Base-by-base conservation (phyloP, 2,329 filamentous ascomycete genomes). In the Chaetomium sp. region DNA sequence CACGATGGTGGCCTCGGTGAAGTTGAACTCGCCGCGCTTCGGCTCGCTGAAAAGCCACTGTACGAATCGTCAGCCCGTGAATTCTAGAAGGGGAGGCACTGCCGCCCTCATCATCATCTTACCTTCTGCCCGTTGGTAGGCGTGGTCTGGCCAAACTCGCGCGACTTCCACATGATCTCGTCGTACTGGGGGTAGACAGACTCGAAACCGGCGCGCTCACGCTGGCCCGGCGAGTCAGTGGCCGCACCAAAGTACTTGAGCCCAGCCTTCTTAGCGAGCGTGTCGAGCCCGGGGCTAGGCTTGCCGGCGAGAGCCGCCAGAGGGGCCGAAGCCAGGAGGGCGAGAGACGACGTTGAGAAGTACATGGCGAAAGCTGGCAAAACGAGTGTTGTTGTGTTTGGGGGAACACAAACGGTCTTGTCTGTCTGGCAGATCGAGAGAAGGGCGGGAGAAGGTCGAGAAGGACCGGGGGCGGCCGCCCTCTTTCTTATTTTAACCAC, bases 81-180 rank as follows among this genome's bases (percentile, higher is more conserved):
- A 12, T 6, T 11, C 40, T 6, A 14, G 40, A 11, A n/a, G 40
- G 11, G 10, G 11, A 14, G 12, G 6, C 5, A n/a, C 6, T 42
- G 40, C 10, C 40, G 40, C 6, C 19, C 19, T 27, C 19, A 27
- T 27, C 19, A 27, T 27, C 19, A 27, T 27, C 40, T 6, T 34
- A 64, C 62, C 61, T 80, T 75, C 61, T 82, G 79, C 6, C 77
- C 76, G 64, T 86, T 86, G 46, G 78, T 78, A 0, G 82, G 79
- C 0, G 82, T 85, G 19, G 82, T 76, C 65, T 83, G 78, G 40
- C 81, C 82, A 62, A 86, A 87, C 63, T 85, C 80, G 37, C 73
- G 70, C 11, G 66, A 73, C 63, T 83, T 73, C 61, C 74, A 76
- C 49, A 85, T 70, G 59, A 83, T 79, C 6, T 70, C 66, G 42